Evolutionary conservation across 139 green algal species (phyloP).

Genomic region (Ulvella scutata): DNA sequence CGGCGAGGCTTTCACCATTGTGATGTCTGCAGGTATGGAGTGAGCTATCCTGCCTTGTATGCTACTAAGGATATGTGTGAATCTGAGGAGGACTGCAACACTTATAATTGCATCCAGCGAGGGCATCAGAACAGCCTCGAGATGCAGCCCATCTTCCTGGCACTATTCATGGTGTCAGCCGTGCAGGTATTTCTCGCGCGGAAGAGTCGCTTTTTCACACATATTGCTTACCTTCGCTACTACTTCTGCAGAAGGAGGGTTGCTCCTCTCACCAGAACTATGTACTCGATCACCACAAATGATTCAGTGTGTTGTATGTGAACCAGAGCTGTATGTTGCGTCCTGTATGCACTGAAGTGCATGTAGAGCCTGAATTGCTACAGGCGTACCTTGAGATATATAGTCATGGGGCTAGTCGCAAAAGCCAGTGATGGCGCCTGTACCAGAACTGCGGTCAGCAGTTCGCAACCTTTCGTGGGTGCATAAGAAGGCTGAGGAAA

Average conservation of each 20-base stretch:
- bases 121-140: constrained; percentile 11
- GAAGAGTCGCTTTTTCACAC: background rate
- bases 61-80: background rate
- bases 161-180: background rate
- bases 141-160: background rate
- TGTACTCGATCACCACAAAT: background rate
- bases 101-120: constrained; percentile 10
- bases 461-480: background rate
- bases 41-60: constrained; percentile 7
- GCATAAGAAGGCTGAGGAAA: too few relatives aligned
- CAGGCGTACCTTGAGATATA: too few relatives aligned
- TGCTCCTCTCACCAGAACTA: background rate
- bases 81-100: constrained; percentile 4
- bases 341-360: too few relatives aligned
- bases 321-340: too few relatives aligned
- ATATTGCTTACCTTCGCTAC: background rate
- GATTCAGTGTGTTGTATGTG: background rate
- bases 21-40: background rate
- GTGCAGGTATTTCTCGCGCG: background rate
- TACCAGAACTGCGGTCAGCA: background rate
- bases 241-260: background rate
- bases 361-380: too few relatives aligned
- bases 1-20: background rate
- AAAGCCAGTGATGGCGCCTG: too few relatives aligned
- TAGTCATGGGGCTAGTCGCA: too few relatives aligned